Percentiles rank a stretch among this genome's conserved stretches.
These are phyloP conservation scores for Starmera quercuum DNA, from an alignment of 805 yeast species.

Conservation along the genomic window DNA sequence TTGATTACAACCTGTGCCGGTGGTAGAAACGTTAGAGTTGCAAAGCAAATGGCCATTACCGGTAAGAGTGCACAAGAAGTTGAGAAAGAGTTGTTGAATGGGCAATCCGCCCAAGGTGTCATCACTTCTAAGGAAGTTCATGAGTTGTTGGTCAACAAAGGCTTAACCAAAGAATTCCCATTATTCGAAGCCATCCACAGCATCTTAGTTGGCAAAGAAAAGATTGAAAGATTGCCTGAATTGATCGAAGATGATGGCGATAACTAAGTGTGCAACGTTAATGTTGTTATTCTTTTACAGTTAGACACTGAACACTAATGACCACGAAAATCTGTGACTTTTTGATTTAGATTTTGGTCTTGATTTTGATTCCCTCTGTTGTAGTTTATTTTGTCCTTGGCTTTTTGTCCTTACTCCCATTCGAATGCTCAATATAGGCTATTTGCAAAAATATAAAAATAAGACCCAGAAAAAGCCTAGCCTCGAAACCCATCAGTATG, in stretches of 20 bases:
- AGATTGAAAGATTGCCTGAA: constrained; percentile 69
- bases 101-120: constrained; percentile 96
- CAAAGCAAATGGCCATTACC: constrained; percentile 74
- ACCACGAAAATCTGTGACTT: too few species aligned
- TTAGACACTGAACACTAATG: not conserved
- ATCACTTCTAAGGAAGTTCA: constrained; percentile 88
- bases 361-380: too few species aligned
- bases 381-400: too few species aligned
- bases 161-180: constrained; percentile 59
- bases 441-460: too few species aligned
- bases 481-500: too few species aligned
- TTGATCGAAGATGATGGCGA: constrained; percentile 43
- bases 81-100: constrained; percentile 82
- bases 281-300: not conserved
- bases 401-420: too few species aligned
- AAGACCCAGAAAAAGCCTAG: too few species aligned
- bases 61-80: constrained; percentile 73
- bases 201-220: constrained; percentile 68
- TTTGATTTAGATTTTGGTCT: too few species aligned
- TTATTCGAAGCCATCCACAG: constrained; percentile 66
- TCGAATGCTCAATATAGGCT: too few species aligned
- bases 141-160: constrained; percentile 36
- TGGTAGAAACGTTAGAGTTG: constrained; percentile 94
- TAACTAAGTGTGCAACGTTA: not conserved
- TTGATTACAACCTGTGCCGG: constrained; percentile 96